Evolutionary conservation across 306 rosid species (phyloP), one percentile per base, ranked within the genome.

Genomic region (Pterocarpus macrocarpus): DNA sequence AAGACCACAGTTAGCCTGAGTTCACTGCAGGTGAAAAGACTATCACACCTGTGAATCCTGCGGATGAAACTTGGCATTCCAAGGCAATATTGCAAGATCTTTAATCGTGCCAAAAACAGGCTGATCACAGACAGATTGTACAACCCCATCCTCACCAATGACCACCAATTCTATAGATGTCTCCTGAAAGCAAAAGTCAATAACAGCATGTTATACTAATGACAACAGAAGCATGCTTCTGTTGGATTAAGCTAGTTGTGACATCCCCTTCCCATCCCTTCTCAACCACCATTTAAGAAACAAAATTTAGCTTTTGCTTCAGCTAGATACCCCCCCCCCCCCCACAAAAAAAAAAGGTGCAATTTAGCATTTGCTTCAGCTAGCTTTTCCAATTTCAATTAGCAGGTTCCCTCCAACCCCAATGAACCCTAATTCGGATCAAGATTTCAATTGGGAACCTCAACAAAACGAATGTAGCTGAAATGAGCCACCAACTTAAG

Each of bases 101-200:
- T 91, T 92, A 76, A 95, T 90, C 43, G 89, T 90, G 58, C 99
- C 99, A 73, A 91, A 95, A 69, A 95, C 99, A 78, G 97, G 90
- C 81, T 92, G 97, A 85, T 95, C 99, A 78, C 97, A 89, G 2
- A 95, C 84, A 68, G 99, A 89, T 86, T 90, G 97, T 43, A 88
- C 91, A 76, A 85, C 83, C 56, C 99, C 99, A 74, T 91, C 95
- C 77, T 93, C 92, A 33, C 86, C 94, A 53, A 95, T 86, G 8
- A 78, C 82, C 35, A 91, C 95, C 91, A 95, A 84, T 84, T 95
- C 99, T 85, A 95, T 88, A 7, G 99, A 92, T 9, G 97, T 90
- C 85, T 92, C 99, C 99, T 95, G 92, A 79, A 84, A 45, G 35
- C 50, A 55, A 41, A 81, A 76, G 74, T 9, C 32, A 74, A 82